These are phyloP conservation scores for Leptographium flavum DNA, from an alignment of 2,329 filamentous ascomycete genomes.

Conservation along the genomic window DNA sequence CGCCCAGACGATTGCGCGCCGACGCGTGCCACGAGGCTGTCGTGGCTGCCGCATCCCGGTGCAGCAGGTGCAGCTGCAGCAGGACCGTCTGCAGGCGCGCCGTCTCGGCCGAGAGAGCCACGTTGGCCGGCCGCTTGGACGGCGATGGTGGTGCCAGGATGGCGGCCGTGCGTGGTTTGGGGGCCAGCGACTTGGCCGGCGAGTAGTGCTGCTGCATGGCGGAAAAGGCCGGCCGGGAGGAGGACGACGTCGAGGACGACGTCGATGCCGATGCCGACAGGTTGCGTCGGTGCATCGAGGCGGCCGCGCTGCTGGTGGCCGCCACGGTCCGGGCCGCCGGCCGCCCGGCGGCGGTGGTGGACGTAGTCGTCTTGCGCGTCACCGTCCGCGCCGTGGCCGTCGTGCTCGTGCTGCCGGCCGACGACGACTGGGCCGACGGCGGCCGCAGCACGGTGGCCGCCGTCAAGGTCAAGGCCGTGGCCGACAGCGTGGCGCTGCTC, in stretches of 20 bases:
- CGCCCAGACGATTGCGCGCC: slow-evolving; percentile 31
- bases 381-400: not conserved
- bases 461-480: slow-evolving; percentile 23
- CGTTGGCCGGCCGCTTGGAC: slow-evolving; percentile 44
- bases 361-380: not conserved
- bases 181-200: slow-evolving; percentile 43
- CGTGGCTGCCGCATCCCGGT: slow-evolving; percentile 31
- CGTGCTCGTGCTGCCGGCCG: not conserved
- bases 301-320: not conserved
- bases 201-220: slow-evolving; percentile 55
- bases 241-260: slow-evolving; percentile 9
- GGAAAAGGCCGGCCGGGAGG: slow-evolving; percentile 41
- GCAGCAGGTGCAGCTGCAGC: slow-evolving; percentile 49
- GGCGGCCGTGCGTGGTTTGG: slow-evolving; percentile 46
- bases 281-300: not conserved
- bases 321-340: not conserved
- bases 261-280: not conserved
- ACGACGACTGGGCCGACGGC: slow-evolving; percentile 14
- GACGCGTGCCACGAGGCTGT: slow-evolving; percentile 39
- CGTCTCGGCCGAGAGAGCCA: slow-evolving; percentile 43
- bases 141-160: slow-evolving; percentile 46
- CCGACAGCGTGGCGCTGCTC: slow-evolving; percentile 11
- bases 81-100: slow-evolving; percentile 48
- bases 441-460: slow-evolving; percentile 25
- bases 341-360: slow-evolving; percentile 8